These are phyloP conservation scores for Raddia distichophylla DNA, from an alignment of 176 grass and related monocot genomes.

Conservation along the genomic window DNA sequence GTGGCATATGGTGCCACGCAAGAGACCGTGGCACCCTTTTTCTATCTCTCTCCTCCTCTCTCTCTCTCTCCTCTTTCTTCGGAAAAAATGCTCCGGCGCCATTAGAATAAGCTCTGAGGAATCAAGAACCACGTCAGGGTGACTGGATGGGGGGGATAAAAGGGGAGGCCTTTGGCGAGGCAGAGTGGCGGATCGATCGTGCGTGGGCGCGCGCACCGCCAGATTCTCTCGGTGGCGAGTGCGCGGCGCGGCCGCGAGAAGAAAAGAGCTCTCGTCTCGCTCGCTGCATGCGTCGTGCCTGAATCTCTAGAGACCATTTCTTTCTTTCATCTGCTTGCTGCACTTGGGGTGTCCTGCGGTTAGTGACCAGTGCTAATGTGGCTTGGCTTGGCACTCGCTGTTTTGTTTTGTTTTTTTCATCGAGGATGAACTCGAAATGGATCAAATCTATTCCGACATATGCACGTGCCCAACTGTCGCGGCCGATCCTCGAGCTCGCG, in stretches of 20 bases:
- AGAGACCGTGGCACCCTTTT: too few species aligned
- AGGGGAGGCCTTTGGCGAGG: slow-evolving; percentile 6
- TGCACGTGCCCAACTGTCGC: too few species aligned
- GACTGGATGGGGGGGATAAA: slow-evolving; percentile 29
- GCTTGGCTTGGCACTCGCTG: not conserved
- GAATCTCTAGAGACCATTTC: not conserved
- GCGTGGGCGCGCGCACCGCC: slow-evolving; percentile 7
- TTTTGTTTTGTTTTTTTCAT: too few species aligned
- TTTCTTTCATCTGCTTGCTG: not conserved
- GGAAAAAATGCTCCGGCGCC: not conserved
- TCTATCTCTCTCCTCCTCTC: too few species aligned
- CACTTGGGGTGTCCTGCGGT: not conserved
- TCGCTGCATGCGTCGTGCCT: not conserved
- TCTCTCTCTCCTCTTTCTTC: too few species aligned
- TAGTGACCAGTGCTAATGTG: not conserved
- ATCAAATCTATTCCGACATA: too few species aligned
- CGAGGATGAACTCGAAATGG: too few species aligned
- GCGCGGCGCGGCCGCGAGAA: not conserved
- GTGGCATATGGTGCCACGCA: too few species aligned
- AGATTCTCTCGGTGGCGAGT: slow-evolving; percentile 36
- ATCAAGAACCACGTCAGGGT: slow-evolving; percentile 52
- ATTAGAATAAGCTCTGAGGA: slow-evolving; percentile 44
- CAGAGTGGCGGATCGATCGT: slow-evolving; percentile 18
- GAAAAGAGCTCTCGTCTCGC: too few species aligned
- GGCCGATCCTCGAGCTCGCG: too few species aligned